Conservation (phyloP, 2,329 filamentous ascomycete species). For the Cordyceps fumosorosea region DNA sequence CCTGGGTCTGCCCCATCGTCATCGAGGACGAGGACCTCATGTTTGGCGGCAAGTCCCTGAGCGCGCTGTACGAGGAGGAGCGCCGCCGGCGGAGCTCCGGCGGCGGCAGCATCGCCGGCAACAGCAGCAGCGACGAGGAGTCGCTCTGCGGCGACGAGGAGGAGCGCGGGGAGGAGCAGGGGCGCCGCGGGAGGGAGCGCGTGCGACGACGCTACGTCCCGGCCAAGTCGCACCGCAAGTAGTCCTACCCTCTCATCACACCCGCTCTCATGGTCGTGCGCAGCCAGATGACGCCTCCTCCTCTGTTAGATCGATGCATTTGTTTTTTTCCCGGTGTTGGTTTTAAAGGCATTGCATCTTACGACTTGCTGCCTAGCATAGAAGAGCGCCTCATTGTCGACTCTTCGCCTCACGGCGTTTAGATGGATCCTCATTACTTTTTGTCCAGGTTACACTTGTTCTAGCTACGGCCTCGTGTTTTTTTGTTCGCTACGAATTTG, state of each 20-base stretch:
- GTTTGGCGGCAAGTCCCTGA: conserved; percentile 54
- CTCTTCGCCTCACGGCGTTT: conserved; percentile 12
- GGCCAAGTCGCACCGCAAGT: conserved; percentile 27
- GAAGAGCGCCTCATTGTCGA: neutral
- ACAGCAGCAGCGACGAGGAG: conserved; percentile 14
- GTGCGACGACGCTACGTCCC: conserved; percentile 26
- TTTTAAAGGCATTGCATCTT: neutral
- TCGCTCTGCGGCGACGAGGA: conserved; percentile 7
- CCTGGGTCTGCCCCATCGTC: conserved; percentile 48
- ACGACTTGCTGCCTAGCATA: neutral
- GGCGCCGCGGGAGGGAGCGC: conserved; percentile 33
- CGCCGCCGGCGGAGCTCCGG: conserved; percentile 36
- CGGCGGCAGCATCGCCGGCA: conserved; percentile 30
- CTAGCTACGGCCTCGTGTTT: neutral
- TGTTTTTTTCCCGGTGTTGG: neutral
- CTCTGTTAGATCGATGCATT: neutral
- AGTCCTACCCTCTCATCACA: neutral
- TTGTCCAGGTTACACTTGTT: neutral
- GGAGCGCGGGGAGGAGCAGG: conserved; percentile 21
- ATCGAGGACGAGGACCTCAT: conserved; percentile 57
- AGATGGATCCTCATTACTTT: neutral
- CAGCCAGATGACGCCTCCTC: no score
- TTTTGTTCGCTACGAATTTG: neutral
- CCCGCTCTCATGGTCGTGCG: no score
- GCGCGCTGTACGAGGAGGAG: conserved; percentile 56